phyloP scores from a whole-genome alignment of 768 basidiomycete genomes.

The Clitopilus passeckerianus region DNA sequence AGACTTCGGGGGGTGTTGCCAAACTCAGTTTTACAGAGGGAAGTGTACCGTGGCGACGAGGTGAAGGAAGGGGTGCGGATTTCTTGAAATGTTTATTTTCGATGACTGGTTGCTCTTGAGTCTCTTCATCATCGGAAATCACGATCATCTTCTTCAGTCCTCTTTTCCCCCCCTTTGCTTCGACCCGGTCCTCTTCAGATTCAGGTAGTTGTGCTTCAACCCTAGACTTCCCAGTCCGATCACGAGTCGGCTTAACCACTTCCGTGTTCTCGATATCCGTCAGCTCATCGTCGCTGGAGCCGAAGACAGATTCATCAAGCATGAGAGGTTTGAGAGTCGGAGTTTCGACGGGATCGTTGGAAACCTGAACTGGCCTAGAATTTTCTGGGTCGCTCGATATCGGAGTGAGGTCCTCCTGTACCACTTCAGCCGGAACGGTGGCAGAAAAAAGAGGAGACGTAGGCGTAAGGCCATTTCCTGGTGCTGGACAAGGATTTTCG shows the following conservation, averaged over 20 bases:
- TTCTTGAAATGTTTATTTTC: neutral
- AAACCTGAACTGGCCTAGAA: neutral
- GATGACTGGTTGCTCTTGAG: neutral
- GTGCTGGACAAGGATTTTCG: neutral
- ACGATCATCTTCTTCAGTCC: neutral
- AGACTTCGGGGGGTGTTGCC: too few relatives aligned
- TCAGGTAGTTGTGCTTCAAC: neutral
- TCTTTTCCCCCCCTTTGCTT: neutral
- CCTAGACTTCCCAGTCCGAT: neutral
- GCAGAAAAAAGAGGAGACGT: neutral
- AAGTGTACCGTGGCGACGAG: too few relatives aligned
- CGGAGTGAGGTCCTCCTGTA: neutral
- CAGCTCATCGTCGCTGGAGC: slow-evolving; percentile 18
- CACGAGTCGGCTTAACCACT: neutral
- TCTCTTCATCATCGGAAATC: neutral
- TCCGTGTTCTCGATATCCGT: slow-evolving; percentile 13
- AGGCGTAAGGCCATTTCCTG: neutral
- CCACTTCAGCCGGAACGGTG: neutral
- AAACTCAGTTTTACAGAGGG: too few relatives aligned
- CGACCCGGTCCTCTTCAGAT: neutral
- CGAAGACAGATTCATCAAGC: slow-evolving; percentile 15
- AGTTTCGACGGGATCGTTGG: neutral
- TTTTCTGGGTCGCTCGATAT: neutral
- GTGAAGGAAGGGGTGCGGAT: neutral
- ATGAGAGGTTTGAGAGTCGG: neutral